Base-by-base conservation (phyloP, 2,329 filamentous ascomycete species). In the Botryotinia globosa region DNA sequence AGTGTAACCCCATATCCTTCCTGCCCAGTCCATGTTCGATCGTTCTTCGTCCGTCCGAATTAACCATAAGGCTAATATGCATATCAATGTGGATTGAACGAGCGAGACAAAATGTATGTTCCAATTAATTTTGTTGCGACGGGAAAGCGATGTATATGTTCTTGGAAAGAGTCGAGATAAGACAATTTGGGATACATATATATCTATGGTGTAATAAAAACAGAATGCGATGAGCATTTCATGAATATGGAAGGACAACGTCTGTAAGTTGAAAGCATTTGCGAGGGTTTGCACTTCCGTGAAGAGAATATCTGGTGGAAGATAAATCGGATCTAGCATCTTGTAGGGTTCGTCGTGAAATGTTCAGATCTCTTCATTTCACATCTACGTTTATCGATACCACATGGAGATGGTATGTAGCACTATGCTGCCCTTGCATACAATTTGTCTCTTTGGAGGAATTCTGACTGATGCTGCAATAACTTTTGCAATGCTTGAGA, bases 81-180 rank as follows among this genome's bases (percentile, higher is more conserved):
- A 92, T 82, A 96, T 92, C 71, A 92, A 82, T 56, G 86, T 84
- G 79, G 88, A 90, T 85, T 95, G 92, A 65, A 93, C 85, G 77
- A 95, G 87, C 22, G 91, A 94, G 42, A 94, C 92, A 72, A 94
- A 90, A 79, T 94, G 93, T 62, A 93, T 90, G 81, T 96, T 89
- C 93, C 93, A 95, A 85, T 91, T 94, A 73, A 93, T 84, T 51
- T 82, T 82, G 79, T 86, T 88, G 73, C 90, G 92, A 59, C 84
- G 83, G 65, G 89, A 87, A 77, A 93, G 85, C 54, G 81, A 80
- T 34, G 84, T 80, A 82, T 95, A 95, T 37, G 69, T 73, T 61
- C 7, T 37, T 18, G 84, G 78, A 6, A 91, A 87, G 74, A 91
- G 89, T 73, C 93, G 81, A 71, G 83, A 78, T 56, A 91, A 94